Percentiles rank a stretch among this genome's conserved stretches.
Evolutionary conservation across 371 early-diverging fungal genomes (phyloP).

Genomic region (Mycotypha africana): DNA sequence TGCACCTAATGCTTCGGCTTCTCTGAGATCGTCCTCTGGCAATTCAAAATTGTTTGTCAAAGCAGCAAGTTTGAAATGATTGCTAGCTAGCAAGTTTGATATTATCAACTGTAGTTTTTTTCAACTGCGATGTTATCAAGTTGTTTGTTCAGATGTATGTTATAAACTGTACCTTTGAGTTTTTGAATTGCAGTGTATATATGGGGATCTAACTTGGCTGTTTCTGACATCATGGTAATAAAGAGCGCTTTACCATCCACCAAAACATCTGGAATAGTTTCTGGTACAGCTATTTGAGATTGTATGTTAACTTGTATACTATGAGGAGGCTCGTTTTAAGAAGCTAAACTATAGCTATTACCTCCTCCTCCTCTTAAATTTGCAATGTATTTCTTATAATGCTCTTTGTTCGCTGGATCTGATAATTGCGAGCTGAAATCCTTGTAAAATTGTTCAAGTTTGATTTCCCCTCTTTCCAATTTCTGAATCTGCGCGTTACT

Average conservation of each 20-base stretch:
- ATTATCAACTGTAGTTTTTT: not conserved
- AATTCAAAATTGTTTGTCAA: constrained; percentile 76
- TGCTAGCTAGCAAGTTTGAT: constrained; percentile 24
- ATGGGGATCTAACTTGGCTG: constrained; percentile 40
- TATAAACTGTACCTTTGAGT: constrained; percentile 49
- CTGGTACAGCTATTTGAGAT: constrained; percentile 18
- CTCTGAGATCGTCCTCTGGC: constrained; percentile 39
- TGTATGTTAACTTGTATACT: no score
- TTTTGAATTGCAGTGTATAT: constrained; percentile 55
- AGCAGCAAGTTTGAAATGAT: constrained; percentile 61
- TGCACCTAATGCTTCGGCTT: constrained; percentile 34
- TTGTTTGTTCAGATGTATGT: no score
- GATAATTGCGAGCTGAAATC: constrained; percentile 63
- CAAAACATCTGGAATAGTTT: constrained; percentile 29
- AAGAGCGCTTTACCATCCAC: constrained; percentile 69
- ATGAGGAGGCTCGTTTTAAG: no score
- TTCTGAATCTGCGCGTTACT: constrained; percentile 12
- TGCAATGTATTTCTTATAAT: constrained; percentile 44
- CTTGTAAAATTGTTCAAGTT: constrained; percentile 57
- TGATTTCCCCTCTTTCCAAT: constrained; percentile 71
- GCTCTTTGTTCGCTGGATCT: constrained; percentile 44
- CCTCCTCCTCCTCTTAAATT: constrained; percentile 48
- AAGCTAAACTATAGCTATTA: no score
- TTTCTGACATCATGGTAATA: constrained; percentile 66
- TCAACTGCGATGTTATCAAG: not conserved